Evolutionary conservation across 805 yeast species (phyloP).

Genomic region (Starmerella gropengiesseri): DNA sequence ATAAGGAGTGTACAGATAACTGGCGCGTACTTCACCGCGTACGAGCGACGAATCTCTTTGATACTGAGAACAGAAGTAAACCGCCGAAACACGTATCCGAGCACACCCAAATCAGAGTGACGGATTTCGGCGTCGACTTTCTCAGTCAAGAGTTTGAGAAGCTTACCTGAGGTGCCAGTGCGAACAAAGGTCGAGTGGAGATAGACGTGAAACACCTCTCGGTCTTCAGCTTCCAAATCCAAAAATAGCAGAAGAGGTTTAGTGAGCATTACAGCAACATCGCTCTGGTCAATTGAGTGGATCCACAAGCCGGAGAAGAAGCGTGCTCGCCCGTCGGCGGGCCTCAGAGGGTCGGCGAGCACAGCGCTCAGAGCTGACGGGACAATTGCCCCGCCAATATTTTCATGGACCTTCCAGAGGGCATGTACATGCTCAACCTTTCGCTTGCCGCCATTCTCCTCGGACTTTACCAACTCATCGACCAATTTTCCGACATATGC

Average conservation of each 20-base stretch:
- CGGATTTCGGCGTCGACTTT: slow-evolving; percentile 17
- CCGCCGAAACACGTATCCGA: slow-evolving; percentile 50
- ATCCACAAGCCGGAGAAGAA: slow-evolving; percentile 66
- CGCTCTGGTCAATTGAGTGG: slow-evolving; percentile 46
- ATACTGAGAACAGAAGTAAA: slow-evolving; percentile 40
- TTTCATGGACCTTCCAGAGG: slow-evolving; percentile 48
- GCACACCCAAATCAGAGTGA: slow-evolving; percentile 49
- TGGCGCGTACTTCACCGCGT: slow-evolving; percentile 11
- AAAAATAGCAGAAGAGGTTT: slow-evolving; percentile 58
- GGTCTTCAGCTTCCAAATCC: slow-evolving; percentile 38
- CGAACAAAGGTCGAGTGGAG: slow-evolving; percentile 19
- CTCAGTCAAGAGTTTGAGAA: slow-evolving; percentile 48
- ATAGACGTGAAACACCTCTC: slow-evolving; percentile 10
- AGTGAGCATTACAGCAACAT: slow-evolving; percentile 38
- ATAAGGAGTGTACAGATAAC: slow-evolving; percentile 15
- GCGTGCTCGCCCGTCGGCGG: slow-evolving; percentile 36
- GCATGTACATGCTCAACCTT: slow-evolving; percentile 64
- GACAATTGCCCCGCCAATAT: slow-evolving; percentile 42
- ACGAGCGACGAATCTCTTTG: slow-evolving; percentile 11
- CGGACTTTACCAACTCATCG: neutral
- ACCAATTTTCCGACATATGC: slow-evolving; percentile 11
- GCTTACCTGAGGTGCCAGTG: slow-evolving; percentile 46
- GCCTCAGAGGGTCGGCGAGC: slow-evolving; percentile 34
- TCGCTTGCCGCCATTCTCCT: slow-evolving; percentile 37
- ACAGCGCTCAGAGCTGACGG: slow-evolving; percentile 63